Evolutionary conservation across 805 yeast genomes (phyloP), one percentile per base, ranked within the genome.

Genomic region (Saccharomycodes ludwigii): DNA sequence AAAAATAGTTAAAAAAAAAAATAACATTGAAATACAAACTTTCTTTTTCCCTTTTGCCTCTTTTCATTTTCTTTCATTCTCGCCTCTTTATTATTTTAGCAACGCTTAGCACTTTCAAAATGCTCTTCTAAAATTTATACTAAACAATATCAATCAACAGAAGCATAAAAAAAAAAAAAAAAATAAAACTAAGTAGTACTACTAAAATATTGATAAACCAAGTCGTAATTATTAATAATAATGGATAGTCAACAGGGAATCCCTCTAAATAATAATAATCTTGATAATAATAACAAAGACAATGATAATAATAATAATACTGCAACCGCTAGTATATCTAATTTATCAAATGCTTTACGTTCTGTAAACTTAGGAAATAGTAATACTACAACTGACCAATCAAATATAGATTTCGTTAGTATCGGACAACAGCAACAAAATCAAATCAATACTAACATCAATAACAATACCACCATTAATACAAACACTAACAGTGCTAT

Each of bases 321-420:
- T 22, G 18, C 16, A 8, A 24, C 18, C 19, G 19, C 22, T 13
- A 34, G 54, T 40, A 47, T 63, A 20, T 53, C 60, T 4, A 50
- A 53, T 22, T 39, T 54, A 19, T 54, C 59, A 6, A 52, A 46
- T 30, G 59, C 59, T 6, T 43, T 54, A 21, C 54, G 54, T 27
- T 53, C 50, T 31, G 56, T 54, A n/a, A 48, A 50, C 33, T 27
- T 54, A 22, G 50, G 53, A 14, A 52, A 43, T 32, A 47, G 49
- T 31, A 41, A 44, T 36, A 42, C 47, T 3, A 42, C 46, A 2
- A 42, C 49, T 6, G 52, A 48, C 28, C 54, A 50, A 26, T 44
- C 51, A 19, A 46, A 48, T 33, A 45, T 49, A 24, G 44, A 41
- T 33, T 43, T 49, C 30, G 52, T 41, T 18, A 29, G 32, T 13